phyloP scores from a whole-genome alignment of 768 basidiomycete species.

The Rhodosporidiobolus sp. region DNA sequence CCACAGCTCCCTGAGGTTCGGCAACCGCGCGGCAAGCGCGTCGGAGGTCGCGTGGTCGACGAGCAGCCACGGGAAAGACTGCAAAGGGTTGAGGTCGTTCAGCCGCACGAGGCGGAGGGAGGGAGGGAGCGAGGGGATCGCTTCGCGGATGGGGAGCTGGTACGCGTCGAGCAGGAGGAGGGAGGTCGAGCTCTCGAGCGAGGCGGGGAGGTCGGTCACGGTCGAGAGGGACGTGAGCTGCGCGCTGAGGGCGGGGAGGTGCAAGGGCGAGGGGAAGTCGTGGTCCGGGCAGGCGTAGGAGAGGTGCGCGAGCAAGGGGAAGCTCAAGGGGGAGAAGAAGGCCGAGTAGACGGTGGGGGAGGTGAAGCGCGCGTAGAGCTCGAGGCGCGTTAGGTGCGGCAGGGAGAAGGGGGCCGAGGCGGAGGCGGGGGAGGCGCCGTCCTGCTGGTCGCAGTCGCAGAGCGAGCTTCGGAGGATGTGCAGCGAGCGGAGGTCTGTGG shows the following conservation, averaged over 20 bases:
- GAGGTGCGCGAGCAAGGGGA: not conserved
- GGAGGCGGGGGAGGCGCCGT: not conserved
- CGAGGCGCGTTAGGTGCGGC: not conserved
- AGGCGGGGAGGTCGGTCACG: not conserved
- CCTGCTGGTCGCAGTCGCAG: conserved; percentile 3
- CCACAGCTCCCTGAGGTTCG: conserved; percentile 10
- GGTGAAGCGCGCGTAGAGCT: not conserved
- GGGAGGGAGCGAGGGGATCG: not conserved
- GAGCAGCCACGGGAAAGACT: not conserved
- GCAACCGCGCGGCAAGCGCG: not conserved
- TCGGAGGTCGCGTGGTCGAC: not conserved
- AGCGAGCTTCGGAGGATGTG: not conserved
- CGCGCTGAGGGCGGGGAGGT: not conserved
- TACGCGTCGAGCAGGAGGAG: conserved; percentile 8
- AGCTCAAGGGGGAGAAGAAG: not conserved
- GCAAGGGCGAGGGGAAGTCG: not conserved
- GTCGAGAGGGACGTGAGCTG: not conserved
- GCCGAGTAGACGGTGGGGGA: too few species aligned
- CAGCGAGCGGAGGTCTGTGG: not conserved
- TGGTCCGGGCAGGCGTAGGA: not conserved
- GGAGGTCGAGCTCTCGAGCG: not conserved
- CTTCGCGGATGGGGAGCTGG: conserved; percentile 3
- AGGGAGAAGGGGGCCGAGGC: not conserved
- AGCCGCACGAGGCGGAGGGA: conserved; percentile 5
- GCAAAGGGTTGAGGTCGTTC: not conserved